A percentile compares a stretch with the other conserved stretches of the same genome.
phyloP scores from a whole-genome alignment of 768 basidiomycete species.

The Asterophora parasitica region DNA sequence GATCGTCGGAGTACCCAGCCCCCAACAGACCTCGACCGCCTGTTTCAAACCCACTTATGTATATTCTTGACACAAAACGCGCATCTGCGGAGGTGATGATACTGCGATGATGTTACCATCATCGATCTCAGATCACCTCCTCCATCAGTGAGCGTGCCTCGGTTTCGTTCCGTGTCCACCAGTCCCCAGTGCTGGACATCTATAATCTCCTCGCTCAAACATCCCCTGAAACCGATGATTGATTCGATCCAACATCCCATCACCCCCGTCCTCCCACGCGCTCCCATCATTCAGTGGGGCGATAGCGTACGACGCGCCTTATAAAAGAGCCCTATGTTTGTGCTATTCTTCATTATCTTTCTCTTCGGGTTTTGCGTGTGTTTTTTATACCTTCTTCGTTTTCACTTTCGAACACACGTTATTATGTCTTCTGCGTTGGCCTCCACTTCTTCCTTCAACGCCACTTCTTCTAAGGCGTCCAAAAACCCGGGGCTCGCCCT shows the following conservation, averaged over 20 bases:
- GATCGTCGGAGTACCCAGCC: too few species aligned
- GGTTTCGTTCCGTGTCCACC: too few species aligned
- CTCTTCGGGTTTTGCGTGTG: background rate
- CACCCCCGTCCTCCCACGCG: constrained; percentile 1
- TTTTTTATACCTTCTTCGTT: constrained; percentile 2
- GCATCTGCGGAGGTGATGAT: too few species aligned
- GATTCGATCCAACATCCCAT: constrained; percentile 9
- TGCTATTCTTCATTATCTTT: background rate
- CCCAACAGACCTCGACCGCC: too few species aligned
- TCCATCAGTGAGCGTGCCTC: too few species aligned
- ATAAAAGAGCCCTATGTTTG: constrained; percentile 4
- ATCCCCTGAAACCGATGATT: constrained; percentile 14
- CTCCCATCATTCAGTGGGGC: constrained; percentile 8
- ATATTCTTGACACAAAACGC: too few species aligned
- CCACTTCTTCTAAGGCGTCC: constrained; percentile 7
- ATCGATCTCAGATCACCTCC: too few species aligned
- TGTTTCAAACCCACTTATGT: too few species aligned
- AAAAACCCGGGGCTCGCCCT: constrained; percentile 19
- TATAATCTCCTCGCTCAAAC: too few species aligned
- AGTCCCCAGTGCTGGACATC: too few species aligned
- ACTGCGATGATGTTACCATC: too few species aligned
- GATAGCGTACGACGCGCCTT: background rate
- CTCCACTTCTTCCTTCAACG: constrained; percentile 9
- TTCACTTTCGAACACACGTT: background rate
- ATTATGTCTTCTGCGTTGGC: constrained; percentile 13